A percentile compares a stretch with the other conserved stretches of the same genome.
Evolutionary conservation across 495 filamentous ascomycete species (phyloP).

Genomic region (Stereocaulon alpinum): DNA sequence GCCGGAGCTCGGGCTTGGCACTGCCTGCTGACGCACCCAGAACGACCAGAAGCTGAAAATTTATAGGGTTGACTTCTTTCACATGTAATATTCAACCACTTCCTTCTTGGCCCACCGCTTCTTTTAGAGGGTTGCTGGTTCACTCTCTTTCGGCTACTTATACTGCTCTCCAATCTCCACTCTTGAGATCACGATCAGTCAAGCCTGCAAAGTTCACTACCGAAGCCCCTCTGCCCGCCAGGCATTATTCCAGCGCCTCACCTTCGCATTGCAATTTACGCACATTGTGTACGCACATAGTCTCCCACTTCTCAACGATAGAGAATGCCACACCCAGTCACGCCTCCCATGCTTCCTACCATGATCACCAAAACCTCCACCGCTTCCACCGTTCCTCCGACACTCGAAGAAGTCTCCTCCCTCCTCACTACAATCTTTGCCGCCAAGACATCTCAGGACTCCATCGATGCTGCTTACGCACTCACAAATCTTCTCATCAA

Average conservation of each 20-base stretch:
- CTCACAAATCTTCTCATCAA: slow-evolving; percentile 70
- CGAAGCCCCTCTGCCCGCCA: not conserved
- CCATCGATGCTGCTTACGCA: slow-evolving; percentile 76
- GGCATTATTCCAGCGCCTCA: not conserved
- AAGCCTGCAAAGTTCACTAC: not conserved
- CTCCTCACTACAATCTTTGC: slow-evolving; percentile 67
- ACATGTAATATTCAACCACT: not conserved
- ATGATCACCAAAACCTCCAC: slow-evolving; percentile 53
- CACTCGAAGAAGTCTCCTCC: slow-evolving; percentile 59
- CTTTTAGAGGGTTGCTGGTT: slow-evolving; percentile 3
- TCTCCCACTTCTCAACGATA: not conserved
- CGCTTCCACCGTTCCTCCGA: slow-evolving; percentile 47
- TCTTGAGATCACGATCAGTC: not conserved
- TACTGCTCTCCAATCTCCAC: not conserved
- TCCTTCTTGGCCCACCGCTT: not conserved
- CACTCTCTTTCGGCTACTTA: not conserved
- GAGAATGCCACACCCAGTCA: slow-evolving; percentile 58
- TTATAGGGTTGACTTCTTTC: not conserved
- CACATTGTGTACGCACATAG: not conserved
- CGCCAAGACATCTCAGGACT: slow-evolving; percentile 71
- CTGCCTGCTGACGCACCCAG: slow-evolving; percentile 4
- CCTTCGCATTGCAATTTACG: not conserved
- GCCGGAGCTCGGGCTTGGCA: not conserved
- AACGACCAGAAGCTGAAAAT: slow-evolving; percentile 1
- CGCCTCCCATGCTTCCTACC: slow-evolving; percentile 45